These are phyloP conservation scores for Oxytropis ochrocephala DNA, from an alignment of 306 rosid genomes.

Conservation along the genomic window DNA sequence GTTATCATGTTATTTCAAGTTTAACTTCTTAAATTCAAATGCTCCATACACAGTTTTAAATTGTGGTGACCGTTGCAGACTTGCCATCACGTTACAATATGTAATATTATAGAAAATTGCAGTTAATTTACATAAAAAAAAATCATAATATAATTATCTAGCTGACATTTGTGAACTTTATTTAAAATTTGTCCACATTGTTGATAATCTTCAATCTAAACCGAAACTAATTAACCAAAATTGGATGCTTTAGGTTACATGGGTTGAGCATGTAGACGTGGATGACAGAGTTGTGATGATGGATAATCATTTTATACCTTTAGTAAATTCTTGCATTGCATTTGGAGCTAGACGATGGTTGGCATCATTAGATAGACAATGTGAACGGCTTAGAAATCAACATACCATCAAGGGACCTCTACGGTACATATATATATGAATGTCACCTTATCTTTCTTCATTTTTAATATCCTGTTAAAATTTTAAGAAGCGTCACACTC, in stretches of 20 bases:
- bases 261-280: constrained; percentile 88
- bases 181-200: too few species aligned
- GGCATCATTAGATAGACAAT: constrained; percentile 65
- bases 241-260: constrained; percentile 41
- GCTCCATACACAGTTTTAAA: too few species aligned
- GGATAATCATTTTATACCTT: constrained; percentile 42
- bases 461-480: too few species aligned
- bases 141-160: too few species aligned
- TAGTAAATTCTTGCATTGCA: constrained; percentile 57
- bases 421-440: constrained; percentile 40
- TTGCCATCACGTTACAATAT: too few species aligned
- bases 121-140: too few species aligned
- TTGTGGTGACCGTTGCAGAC: too few species aligned
- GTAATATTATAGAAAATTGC: too few species aligned
- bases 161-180: too few species aligned
- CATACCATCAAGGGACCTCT: constrained; percentile 51
- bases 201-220: too few species aligned
- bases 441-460: neutral
- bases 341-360: constrained; percentile 90
- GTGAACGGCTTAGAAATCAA: constrained; percentile 61
- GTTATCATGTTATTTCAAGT: neutral
- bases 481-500: too few species aligned
- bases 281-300: constrained; percentile 37
- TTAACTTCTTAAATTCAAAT: neutral
- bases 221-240: neutral